Conservation (phyloP, 2,329 filamentous ascomycete species). For the Lasiodiplodia gonubiensis region DNA sequence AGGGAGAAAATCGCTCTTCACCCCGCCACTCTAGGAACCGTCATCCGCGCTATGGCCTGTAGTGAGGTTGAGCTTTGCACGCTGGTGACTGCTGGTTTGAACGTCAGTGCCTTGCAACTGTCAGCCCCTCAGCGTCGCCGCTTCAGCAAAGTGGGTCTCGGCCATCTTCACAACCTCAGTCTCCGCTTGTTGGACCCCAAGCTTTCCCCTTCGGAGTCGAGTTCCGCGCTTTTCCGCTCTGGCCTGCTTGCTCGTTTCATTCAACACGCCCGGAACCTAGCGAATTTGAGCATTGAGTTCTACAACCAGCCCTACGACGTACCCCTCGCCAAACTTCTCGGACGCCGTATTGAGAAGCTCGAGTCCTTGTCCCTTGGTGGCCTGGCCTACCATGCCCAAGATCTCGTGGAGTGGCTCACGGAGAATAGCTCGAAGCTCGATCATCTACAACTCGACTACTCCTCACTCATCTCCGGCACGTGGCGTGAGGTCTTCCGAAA, state of each 20-base stretch:
- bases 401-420: slow-evolving; percentile 14
- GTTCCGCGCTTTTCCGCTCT: slow-evolving; percentile 3
- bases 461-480: slow-evolving; percentile 4
- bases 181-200: slow-evolving; percentile 12
- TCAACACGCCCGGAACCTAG: neutral
- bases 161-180: slow-evolving; percentile 11
- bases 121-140: slow-evolving; percentile 4
- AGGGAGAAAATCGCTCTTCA: slow-evolving; percentile 13
- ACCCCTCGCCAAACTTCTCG: slow-evolving; percentile 8
- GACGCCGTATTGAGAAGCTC: slow-evolving; percentile 16
- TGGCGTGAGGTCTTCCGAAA: slow-evolving; percentile 19
- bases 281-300: slow-evolving; percentile 6
- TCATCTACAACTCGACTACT: slow-evolving; percentile 13
- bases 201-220: neutral
- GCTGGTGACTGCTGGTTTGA: neutral
- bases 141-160: neutral
- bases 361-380: slow-evolving; percentile 8
- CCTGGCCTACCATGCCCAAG: slow-evolving; percentile 7
- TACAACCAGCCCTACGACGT: neutral
- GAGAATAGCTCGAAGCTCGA: slow-evolving; percentile 5
- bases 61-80: slow-evolving; percentile 9
- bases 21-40: neutral
- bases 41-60: slow-evolving; percentile 15
- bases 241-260: slow-evolving; percentile 6
- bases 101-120: neutral